These are phyloP conservation scores for Geranium incanum DNA, from an alignment of 441 rosid genomes.

Conservation along the genomic window DNA sequence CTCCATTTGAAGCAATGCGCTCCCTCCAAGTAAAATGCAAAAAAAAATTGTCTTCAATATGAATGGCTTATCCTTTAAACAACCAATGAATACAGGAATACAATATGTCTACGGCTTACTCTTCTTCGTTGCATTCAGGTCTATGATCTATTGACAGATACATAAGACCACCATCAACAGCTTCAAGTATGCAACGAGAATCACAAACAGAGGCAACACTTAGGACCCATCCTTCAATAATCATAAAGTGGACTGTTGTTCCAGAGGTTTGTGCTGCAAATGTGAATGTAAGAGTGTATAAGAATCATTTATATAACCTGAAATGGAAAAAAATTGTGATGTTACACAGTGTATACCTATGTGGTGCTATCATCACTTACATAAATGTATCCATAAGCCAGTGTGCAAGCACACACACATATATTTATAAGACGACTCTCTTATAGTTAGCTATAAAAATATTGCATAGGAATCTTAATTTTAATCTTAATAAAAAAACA, in stretches of 20 bases:
- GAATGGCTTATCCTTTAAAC: conserved; percentile 13
- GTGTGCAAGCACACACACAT: not conserved
- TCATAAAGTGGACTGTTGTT: conserved; percentile 84
- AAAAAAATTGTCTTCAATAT: conserved; percentile 14
- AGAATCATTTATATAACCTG: not conserved
- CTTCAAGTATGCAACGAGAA: conserved; percentile 93
- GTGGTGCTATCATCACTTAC: not conserved
- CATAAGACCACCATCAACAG: conserved; percentile 82
- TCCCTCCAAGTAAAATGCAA: conserved; percentile 51
- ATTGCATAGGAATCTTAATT: not conserved
- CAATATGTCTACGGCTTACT: conserved; percentile 47
- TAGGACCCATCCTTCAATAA: conserved; percentile 84
- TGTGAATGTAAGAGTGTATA: conserved; percentile 8
- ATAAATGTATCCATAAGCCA: not conserved
- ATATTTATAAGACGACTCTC: not conserved
- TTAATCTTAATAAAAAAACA: not conserved
- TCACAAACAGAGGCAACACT: conserved; percentile 99
- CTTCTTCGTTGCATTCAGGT: conserved; percentile 84
- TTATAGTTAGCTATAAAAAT: not conserved
- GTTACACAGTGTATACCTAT: not conserved
- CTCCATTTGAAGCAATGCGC: conserved; percentile 90
- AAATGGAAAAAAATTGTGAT: not conserved
- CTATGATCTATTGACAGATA: conserved; percentile 91
- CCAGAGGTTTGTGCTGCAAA: conserved; percentile 83
- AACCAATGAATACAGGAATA: conserved; percentile 16